These are phyloP conservation scores for Torulaspora microellipsoides DNA, from an alignment of 805 yeast species.

Conservation along the genomic window DNA sequence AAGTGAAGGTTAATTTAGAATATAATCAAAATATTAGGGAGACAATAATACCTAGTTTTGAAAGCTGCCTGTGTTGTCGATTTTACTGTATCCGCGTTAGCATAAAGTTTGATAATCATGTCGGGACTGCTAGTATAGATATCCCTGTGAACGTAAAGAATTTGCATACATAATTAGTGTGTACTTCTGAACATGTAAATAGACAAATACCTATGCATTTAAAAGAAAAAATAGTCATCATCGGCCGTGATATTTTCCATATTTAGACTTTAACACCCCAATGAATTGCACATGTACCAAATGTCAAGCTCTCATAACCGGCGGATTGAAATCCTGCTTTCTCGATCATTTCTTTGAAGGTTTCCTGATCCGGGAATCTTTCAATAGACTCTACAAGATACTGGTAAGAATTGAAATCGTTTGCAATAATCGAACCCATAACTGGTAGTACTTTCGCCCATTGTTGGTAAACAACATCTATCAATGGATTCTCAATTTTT, in stretches of 20 bases:
- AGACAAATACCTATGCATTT: conserved; percentile 4
- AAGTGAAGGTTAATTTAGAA: conserved; percentile 40
- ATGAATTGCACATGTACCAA: conserved; percentile 94
- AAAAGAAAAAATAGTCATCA: not conserved
- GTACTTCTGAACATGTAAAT: conserved; percentile 2
- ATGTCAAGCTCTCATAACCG: conserved; percentile 91
- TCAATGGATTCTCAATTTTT: conserved; percentile 74
- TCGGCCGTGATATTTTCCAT: not conserved
- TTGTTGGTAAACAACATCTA: conserved; percentile 75
- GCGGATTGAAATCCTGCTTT: conserved; percentile 92
- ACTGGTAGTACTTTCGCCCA: conserved; percentile 87
- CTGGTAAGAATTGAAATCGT: conserved; percentile 94
- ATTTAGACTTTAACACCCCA: conserved; percentile 80
- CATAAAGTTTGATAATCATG: conserved; percentile 40
- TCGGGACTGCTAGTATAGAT: conserved; percentile 31
- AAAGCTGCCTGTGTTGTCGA: conserved; percentile 58
- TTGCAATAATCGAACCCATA: conserved; percentile 93
- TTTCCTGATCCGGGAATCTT: conserved; percentile 87
- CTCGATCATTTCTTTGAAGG: conserved; percentile 84
- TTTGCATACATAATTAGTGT: conserved; percentile 15
- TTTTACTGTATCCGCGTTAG: conserved; percentile 48
- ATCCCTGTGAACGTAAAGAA: conserved; percentile 39
- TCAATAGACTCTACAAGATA: conserved; percentile 92
- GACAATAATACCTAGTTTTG: conserved; percentile 58
- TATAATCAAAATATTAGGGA: conserved; percentile 41